Evolutionary conservation across 371 early-diverging fungal genomes (phyloP).

Genomic region (Mycotypha africana): DNA sequence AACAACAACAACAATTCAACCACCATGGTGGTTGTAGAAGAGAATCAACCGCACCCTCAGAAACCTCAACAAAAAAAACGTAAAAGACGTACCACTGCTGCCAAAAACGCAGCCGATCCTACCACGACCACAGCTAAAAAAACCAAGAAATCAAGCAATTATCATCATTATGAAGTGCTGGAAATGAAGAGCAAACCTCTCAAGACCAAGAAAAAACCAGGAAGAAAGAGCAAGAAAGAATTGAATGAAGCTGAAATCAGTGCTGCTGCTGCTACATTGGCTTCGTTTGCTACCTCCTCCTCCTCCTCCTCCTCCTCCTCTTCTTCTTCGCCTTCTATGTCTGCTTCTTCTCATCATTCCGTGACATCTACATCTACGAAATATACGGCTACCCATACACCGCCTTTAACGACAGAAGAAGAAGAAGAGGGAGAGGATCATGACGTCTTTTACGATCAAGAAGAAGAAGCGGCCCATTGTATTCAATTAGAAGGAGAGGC

Average conservation of each 20-base stretch:
- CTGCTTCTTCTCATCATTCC: too few relatives aligned
- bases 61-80: too few relatives aligned
- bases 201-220: constrained; percentile 14
- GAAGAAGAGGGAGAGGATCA: too few relatives aligned
- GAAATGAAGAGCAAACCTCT: constrained; percentile 15
- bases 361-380: too few relatives aligned
- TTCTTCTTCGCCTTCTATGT: too few relatives aligned
- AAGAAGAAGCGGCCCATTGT: too few relatives aligned
- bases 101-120: constrained; percentile 12
- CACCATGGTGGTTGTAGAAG: too few relatives aligned
- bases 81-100: background rate
- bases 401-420: constrained; percentile 1
- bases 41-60: background rate
- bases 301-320: constrained; percentile 7
- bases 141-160: constrained; percentile 12
- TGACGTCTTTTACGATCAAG: too few relatives aligned
- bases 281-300: constrained; percentile 37
- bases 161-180: constrained; percentile 22
- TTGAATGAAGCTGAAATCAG: constrained; percentile 24
- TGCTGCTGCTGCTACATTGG: constrained; percentile 42
- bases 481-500: constrained; percentile 19
- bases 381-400: too few relatives aligned
- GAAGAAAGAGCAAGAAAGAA: constrained; percentile 15
- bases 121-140: constrained; percentile 1
- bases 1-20: constrained; percentile 2